Evolutionary conservation across 495 filamentous ascomycete genomes (phyloP), one percentile per base, ranked within the genome.

Genomic region (Penicillium argentinense): DNA sequence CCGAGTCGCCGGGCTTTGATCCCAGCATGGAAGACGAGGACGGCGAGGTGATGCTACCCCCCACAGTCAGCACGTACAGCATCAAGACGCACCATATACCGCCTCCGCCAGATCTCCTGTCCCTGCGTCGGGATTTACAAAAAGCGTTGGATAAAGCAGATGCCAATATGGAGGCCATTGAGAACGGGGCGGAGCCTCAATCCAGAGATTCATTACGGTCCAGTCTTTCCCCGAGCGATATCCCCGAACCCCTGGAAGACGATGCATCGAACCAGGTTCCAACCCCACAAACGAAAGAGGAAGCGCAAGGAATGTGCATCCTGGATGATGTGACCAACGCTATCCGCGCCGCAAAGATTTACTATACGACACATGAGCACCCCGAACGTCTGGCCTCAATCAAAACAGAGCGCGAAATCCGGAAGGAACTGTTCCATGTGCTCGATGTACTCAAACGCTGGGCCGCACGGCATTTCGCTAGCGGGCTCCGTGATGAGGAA

Each of bases 11-110:
- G 1, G 76, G 75, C 14, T 62, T 56, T 13, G 75, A 78, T n/a
- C 77, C 77, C 16, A 78, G 74, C 38, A 79, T 70, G 48, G 81
- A 72, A 51, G 79, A 79, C 1, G 77, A 84, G 25, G 79, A 79
- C 1, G 81, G 85, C 13, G 72, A 78, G 19, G 72, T 81, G 28
- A 92, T 98, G 85, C 82, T 96, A 11, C 93, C 93, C 4, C 93
- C 93, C 3, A 98, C 93, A 0, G 90, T 90, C 7, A 96, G 91
- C 72, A 97, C 95, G 6, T 98, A 97, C 66, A 93, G 85, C 51
- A 84, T 91, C 54, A 86, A 88, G 54, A 85, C 87, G 24, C 91
- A 91, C 51, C 84, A 86, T 39, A 77, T 96, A 24, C 83, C 88
- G n/a, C 91, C 86, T 3, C 89, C 92, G 14, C 95, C 93, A 26